phyloP scores from a whole-genome alignment of 345 rosid species.

The Rhodamnia argentea region DNA sequence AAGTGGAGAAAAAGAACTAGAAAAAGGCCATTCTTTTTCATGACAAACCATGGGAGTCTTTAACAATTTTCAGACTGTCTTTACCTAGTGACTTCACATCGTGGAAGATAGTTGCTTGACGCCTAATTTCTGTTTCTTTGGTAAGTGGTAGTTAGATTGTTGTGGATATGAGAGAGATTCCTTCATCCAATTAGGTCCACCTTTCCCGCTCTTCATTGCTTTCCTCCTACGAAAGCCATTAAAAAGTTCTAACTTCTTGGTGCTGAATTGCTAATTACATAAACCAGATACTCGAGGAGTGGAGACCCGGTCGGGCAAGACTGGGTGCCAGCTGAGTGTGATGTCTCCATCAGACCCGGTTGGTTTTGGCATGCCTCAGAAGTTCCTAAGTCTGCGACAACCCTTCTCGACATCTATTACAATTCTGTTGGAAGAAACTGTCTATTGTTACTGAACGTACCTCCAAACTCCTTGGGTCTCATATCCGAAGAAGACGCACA shows the following conservation, averaged over 20 bases:
- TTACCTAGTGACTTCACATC: neutral
- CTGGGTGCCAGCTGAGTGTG: conserved; percentile 93
- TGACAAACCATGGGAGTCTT: neutral
- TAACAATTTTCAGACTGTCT: neutral
- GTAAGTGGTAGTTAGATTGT: neutral
- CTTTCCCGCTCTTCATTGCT: neutral
- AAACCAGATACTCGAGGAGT: conserved; percentile 34
- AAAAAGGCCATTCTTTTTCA: neutral
- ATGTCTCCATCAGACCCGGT: conserved; percentile 81
- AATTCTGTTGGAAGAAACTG: conserved; percentile 80
- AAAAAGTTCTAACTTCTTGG: neutral
- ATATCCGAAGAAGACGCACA: conserved; percentile 58
- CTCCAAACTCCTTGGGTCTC: conserved; percentile 81
- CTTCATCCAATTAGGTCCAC: neutral
- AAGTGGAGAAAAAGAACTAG: neutral
- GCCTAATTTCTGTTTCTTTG: neutral
- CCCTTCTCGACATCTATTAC: conserved; percentile 73
- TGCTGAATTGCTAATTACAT: neutral
- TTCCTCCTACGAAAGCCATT: neutral
- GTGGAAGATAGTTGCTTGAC: neutral
- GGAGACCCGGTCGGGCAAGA: conserved; percentile 70
- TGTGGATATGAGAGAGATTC: neutral
- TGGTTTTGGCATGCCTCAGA: conserved; percentile 97
- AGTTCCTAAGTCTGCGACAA: conserved; percentile 54
- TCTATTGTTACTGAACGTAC: conserved; percentile 61